Evolutionary conservation across 2,329 filamentous ascomycete species (phyloP).

Genomic region (Aspergillus sp.): DNA sequence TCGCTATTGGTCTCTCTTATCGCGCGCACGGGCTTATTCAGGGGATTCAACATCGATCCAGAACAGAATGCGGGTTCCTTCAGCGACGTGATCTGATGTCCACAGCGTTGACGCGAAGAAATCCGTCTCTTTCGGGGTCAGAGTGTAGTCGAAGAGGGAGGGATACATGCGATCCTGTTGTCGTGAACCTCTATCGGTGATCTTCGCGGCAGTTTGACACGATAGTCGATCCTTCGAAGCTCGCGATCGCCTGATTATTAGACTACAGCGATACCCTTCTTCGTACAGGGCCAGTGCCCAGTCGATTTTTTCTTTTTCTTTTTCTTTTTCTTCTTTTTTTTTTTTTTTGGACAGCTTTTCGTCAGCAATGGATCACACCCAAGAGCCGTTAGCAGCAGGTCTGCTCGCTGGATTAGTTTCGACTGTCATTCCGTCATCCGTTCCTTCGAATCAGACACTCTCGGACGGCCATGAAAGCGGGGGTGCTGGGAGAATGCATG

Average conservation of each 20-base stretch:
- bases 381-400: conserved; percentile 21
- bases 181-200: background rate
- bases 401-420: conserved; percentile 22
- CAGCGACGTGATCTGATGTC: conserved; percentile 12
- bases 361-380: conserved; percentile 19
- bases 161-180: background rate
- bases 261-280: background rate
- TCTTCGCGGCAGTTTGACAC: background rate
- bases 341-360: background rate
- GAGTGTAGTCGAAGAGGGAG: background rate
- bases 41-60: background rate
- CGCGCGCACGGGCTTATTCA: background rate
- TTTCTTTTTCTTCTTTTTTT: background rate
- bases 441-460: conserved; percentile 10
- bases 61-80: conserved; percentile 12
- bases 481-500: conserved; percentile 15
- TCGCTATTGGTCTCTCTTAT: background rate
- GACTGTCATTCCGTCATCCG: conserved; percentile 15
- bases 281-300: background rate
- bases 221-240: background rate
- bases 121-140: background rate
- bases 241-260: background rate
- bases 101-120: background rate
- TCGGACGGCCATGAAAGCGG: conserved; percentile 12
- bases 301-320: background rate